Evolutionary conservation across 73 alveolate genomes (phyloP).

Genomic region (Halteria grandinella): DNA sequence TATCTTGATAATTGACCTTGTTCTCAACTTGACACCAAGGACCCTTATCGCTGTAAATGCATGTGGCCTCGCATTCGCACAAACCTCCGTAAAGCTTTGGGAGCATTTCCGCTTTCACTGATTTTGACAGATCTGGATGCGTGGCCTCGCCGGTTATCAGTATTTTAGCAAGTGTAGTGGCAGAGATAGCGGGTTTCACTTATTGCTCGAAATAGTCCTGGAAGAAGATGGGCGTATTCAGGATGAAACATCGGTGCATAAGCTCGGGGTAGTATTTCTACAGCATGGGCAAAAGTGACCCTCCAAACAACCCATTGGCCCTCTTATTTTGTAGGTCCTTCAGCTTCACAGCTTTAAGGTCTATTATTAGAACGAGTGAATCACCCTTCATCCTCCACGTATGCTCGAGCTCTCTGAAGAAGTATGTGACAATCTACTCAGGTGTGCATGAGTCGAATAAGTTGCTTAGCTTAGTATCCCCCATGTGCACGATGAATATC

Average conservation of each 20-base stretch:
- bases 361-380: slow-evolving; percentile 28
- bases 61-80: slow-evolving; percentile 58
- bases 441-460: slow-evolving; percentile 6
- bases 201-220: slow-evolving; percentile 34
- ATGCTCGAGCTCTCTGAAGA: slow-evolving; percentile 50
- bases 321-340: slow-evolving; percentile 38
- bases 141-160: slow-evolving; percentile 20
- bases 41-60: slow-evolving; percentile 62
- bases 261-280: slow-evolving; percentile 42
- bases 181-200: slow-evolving; percentile 6
- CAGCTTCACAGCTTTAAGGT: slow-evolving; percentile 46
- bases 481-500: slow-evolving; percentile 23
- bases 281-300: not conserved
- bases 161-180: slow-evolving; percentile 4
- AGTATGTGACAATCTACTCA: slow-evolving; percentile 18
- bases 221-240: slow-evolving; percentile 65
- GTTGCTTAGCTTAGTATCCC: not conserved
- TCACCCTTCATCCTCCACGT: slow-evolving; percentile 58
- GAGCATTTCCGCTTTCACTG: slow-evolving; percentile 2
- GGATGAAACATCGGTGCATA: slow-evolving; percentile 31
- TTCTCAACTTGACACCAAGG: slow-evolving; percentile 59
- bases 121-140: not conserved
- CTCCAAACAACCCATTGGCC: slow-evolving; percentile 3
- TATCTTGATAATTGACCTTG: slow-evolving; percentile 21
- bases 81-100: slow-evolving; percentile 49